Percentiles rank a stretch among this genome's conserved stretches.
Evolutionary conservation across 2,329 filamentous ascomycete genomes (phyloP).

Genomic region (Chaetomiaceae sp.): DNA sequence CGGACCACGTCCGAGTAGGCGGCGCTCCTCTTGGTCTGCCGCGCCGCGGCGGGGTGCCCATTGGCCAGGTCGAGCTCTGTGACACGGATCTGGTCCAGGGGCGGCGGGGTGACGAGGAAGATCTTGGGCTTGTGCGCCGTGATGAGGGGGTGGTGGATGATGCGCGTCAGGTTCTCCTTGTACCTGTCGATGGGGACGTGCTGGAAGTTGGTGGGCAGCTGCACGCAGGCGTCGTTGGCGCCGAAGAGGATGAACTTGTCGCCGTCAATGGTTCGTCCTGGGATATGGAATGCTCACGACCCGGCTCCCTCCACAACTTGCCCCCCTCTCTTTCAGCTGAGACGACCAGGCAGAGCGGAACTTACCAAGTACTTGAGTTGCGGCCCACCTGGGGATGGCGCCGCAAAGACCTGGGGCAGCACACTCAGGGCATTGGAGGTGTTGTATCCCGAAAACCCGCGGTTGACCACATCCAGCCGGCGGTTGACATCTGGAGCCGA

Average conservation of each 20-base stretch:
- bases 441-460: conserved; percentile 83
- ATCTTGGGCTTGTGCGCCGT: conserved; percentile 66
- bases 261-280: not conserved
- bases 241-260: conserved; percentile 72
- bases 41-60: conserved; percentile 41
- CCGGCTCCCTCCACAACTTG: too few relatives aligned
- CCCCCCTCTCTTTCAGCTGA: too few relatives aligned
- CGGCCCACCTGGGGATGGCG: conserved; percentile 51
- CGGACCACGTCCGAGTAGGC: conserved; percentile 57
- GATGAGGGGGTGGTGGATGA: conserved; percentile 68
- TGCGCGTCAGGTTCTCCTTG: conserved; percentile 63
- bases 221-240: conserved; percentile 80
- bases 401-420: conserved; percentile 65
- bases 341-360: not conserved
- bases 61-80: conserved; percentile 42
- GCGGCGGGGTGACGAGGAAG: conserved; percentile 76
- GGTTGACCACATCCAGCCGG: conserved; percentile 79
- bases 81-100: conserved; percentile 70
- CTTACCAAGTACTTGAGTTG: conserved; percentile 64
- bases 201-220: conserved; percentile 59
- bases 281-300: too few relatives aligned
- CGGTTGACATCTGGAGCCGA: conserved; percentile 62
- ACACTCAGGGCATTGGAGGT: conserved; percentile 67
- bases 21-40: conserved; percentile 45
- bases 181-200: conserved; percentile 74